Evolutionary conservation across 2,329 filamentous ascomycete species (phyloP), one percentile per base, ranked within the genome.

Genomic region (Aspergillus ochraceus): DNA sequence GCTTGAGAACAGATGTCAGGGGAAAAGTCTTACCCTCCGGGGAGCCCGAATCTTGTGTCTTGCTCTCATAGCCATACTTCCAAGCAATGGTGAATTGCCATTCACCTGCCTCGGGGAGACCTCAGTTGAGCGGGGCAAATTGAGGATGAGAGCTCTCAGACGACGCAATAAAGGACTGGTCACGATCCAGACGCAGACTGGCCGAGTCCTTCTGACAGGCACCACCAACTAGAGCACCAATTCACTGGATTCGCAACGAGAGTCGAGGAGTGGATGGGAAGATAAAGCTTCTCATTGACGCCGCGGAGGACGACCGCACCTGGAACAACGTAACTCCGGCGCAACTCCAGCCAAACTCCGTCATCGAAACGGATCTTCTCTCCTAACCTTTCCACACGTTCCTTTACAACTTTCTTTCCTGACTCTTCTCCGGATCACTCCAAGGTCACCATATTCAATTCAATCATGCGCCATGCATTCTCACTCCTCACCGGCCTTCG

Each of bases 41-140:
- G 89, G 89, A 58, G 88, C 84, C 55, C 88, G 80, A 61, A 91
- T 90, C 71, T 88, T 90, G 49, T 83, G 80, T 62, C 83, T 80
- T 52, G 83, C 83, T 71, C 84, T 80, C 71, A 84, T 80, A 63
- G 81, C 76, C 81, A 84, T 83, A 9, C 70, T 77, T 6, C 20
- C 24, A 22, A 42, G 26, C 24, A n/a, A 11, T 47, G 36, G 49
- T 10, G 29, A 22, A 42, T 6, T 59, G 59, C 59, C 63, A 64
- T 64, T 17, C 58, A 65, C 54, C 20, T 49, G 12, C 22, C 24
- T 19, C 39, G 22, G 17, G 29, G 17, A 56, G 51, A 57, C 10
- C 10, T 29, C 45, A 49, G 24, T 20, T 29, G 52, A 49, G 30
- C 59, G 63, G 65, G 61, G 60, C 64, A 64, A 53, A 32, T 32